Evolutionary conservation across 2,329 filamentous ascomycete species (phyloP), one percentile per base, ranked within the genome.

Genomic region (Neoascochyta sp.): DNA sequence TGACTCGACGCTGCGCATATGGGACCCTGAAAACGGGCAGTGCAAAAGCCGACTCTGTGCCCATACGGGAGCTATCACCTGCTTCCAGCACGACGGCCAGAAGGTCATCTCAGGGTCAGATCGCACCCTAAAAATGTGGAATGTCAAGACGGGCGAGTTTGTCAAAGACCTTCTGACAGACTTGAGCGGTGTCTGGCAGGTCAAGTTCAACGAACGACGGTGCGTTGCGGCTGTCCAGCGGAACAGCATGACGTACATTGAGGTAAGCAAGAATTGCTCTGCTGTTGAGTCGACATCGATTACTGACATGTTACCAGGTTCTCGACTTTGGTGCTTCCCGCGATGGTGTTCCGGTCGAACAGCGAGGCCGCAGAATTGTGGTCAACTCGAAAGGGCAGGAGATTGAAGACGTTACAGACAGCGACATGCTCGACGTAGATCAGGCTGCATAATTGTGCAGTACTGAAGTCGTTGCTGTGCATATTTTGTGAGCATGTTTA

Each of bases 41-140:
- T 96, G 92, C 63, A 89, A 87, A 61, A 88, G 83, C 55, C 90
- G 84, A 8, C 71, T 98, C 35, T 90, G 83, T 48, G 92, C 92
- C 0, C 92, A 98, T 54, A 96, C 90, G 0, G 92, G 90, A 19
- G 92, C 92, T 13, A 98, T 98, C 44, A 98, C 92, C 4, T 98
- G 92, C 63, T 98, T 98, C 65, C 92, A 98, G 64, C 92, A 98
- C 51, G 92, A 98, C 57, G 87, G 83, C 0, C 84, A 89, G 46
- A 98, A 98, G 60, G 89, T 98, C 18, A 95, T 98, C 34, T 94
- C 86, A 22, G 92, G 92, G 32, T 95, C 87, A 36, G 92, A 98
- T 62, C 81, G 90, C 53, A 95, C 87, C 3, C 72, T 98, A 43
- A 98, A 98, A 71, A 93, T 98, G 86, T 98, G 92, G 92, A 87